A percentile compares a stretch with the other conserved stretches of the same genome.
phyloP scores from a whole-genome alignment of 441 rosid genomes.

The Geranium incanum region DNA sequence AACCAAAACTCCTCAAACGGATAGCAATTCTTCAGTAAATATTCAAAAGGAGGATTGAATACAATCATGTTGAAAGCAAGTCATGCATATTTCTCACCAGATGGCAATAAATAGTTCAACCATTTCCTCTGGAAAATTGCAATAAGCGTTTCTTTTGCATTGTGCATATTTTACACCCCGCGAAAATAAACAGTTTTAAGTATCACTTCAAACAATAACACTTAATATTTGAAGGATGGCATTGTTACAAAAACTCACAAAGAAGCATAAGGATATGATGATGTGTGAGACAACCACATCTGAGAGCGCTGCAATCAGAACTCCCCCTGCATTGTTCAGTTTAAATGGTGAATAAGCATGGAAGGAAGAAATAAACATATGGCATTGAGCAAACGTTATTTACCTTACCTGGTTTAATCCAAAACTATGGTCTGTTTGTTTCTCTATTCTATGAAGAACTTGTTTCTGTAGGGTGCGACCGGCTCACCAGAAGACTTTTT shows the following conservation, averaged over 20 bases:
- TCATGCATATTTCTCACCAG: no score
- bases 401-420: conserved; percentile 1
- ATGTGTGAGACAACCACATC: not conserved
- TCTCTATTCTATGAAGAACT: conserved; percentile 67
- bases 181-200: no score
- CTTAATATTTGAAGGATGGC: not conserved
- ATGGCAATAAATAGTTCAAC: no score
- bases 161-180: no score
- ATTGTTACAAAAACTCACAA: not conserved
- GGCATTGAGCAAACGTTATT: not conserved
- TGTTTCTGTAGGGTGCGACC: conserved; percentile 42
- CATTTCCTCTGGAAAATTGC: no score
- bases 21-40: no score
- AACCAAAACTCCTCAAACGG: not conserved
- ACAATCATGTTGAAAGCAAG: no score
- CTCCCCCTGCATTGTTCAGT: not conserved
- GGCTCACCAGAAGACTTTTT: conserved; percentile 43
- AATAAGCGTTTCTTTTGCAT: no score
- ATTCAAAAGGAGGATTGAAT: no score
- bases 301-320: not conserved
- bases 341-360: not conserved
- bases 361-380: not conserved
- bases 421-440: conserved; percentile 21
- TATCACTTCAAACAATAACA: not conserved
- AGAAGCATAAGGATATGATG: not conserved